Base-by-base conservation (phyloP, 1,284 basidiomycete genomes). In the Coriolopsis trogii region DNA sequence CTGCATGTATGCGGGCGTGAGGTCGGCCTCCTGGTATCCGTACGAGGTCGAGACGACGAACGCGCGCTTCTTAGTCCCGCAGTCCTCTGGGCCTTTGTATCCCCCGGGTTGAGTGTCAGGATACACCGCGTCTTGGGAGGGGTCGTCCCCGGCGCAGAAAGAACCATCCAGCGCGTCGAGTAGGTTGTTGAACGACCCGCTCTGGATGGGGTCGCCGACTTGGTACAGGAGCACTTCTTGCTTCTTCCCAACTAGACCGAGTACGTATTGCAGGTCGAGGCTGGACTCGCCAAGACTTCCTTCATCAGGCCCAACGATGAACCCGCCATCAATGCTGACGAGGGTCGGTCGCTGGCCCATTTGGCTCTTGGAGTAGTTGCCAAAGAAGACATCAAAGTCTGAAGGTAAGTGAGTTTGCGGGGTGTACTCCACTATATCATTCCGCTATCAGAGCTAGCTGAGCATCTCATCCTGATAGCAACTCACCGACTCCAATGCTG, bases 21-120 rank as follows among this genome's bases (percentile, higher is more conserved):
- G 67, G 34, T 73, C 72, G 3, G 71, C 71, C 63, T 84, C 81
- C 41, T 77, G 71, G 51, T 72, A 75, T 34, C 68, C 69, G 58
- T 82, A 84, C 0, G 82, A 84, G 1, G 77, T 75, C 15, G 81
- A 82, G 28, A 85, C 78, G 45, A 84, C 77, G 48, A 79, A 69
- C 13, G 82, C 71, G 8, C 75, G 75, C 6, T 69, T 65, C 25
- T 76, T 66, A 20, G 74, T 81, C 0, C 83, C 84, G 54, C 83
- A 86, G 49, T 72, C 68, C 55, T 74, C 74, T 18, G 70, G 61
- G 16, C 72, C 75, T 25, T 69, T 56, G 54, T 71, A 77, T 8
- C 75, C 76, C 23, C 68, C 67, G 2, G 67, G 62, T 9, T 52
- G 51, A 24, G 62, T 51, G 61, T 76, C 72, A 2, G 76, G 76